Evolutionary conservation across 2,329 filamentous ascomycete genomes (phyloP).

Genomic region (Trichoderma brevicompactum): DNA sequence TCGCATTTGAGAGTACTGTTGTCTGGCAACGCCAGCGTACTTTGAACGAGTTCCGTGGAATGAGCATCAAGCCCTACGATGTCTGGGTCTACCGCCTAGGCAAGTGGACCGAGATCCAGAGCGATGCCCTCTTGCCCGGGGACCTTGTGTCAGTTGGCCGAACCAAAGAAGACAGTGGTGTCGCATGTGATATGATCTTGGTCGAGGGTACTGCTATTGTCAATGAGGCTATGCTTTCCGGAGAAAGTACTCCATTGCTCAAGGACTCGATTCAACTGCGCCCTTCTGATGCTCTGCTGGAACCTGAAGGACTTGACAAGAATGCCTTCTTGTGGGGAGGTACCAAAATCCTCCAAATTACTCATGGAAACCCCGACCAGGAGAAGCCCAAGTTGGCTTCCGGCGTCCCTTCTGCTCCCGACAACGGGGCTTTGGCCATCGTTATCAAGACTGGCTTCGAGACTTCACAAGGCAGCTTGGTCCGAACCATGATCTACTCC

Average conservation of each 20-base stretch:
- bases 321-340: conserved; percentile 96
- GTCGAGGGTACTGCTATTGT: conserved; percentile 96
- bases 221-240: conserved; percentile 98
- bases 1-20: conserved; percentile 96
- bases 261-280: conserved; percentile 95
- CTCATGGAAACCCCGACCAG: conserved; percentile 79
- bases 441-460: conserved; percentile 98
- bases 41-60: conserved; percentile 92
- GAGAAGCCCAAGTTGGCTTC: conserved; percentile 72
- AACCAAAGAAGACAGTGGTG: conserved; percentile 95
- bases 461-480: conserved; percentile 95
- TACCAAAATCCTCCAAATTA: conserved; percentile 95
- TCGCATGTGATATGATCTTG: conserved; percentile 95
- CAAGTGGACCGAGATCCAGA: conserved; percentile 86
- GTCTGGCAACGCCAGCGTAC: conserved; percentile 99
- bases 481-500: conserved; percentile 99
- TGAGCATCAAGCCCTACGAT: conserved; percentile 99
- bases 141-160: conserved; percentile 90
- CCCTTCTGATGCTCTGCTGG: conserved; percentile 77
- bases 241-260: conserved; percentile 93
- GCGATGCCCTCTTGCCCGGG: conserved; percentile 89
- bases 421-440: conserved; percentile 91
- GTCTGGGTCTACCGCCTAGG: conserved; percentile 87
- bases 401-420: conserved; percentile 81
- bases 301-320: conserved; percentile 92